Evolutionary conservation across 2,329 filamentous ascomycete genomes (phyloP).

Genomic region (Zymoseptoria passerinii): DNA sequence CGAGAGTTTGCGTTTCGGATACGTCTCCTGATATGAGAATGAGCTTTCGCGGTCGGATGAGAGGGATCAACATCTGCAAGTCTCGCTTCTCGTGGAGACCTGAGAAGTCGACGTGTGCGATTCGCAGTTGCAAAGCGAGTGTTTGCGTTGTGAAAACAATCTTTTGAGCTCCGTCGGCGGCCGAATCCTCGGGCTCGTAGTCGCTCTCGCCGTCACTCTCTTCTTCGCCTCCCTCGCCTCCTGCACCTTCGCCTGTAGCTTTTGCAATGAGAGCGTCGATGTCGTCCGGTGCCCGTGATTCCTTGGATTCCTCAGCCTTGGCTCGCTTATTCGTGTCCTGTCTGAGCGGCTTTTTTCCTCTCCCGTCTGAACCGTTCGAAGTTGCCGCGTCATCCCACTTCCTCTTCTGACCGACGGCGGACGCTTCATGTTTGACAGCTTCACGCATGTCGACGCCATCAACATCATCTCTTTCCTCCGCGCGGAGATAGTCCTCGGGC

Average conservation of each 20-base stretch:
- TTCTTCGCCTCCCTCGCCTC: slow-evolving; percentile 13
- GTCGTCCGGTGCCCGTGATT: slow-evolving; percentile 26
- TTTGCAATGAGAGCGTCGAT: slow-evolving; percentile 29
- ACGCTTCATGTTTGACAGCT: slow-evolving; percentile 41
- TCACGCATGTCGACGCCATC: slow-evolving; percentile 55
- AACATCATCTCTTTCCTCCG: slow-evolving; percentile 77
- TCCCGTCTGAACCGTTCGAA: slow-evolving; percentile 10
- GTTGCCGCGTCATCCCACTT: slow-evolving; percentile 68
- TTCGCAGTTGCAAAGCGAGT: slow-evolving; percentile 61
- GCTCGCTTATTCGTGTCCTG: slow-evolving; percentile 27
- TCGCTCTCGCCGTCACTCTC: slow-evolving; percentile 36
- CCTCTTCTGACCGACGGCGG: slow-evolving; percentile 73
- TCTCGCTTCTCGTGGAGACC: slow-evolving; percentile 90
- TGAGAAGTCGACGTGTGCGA: slow-evolving; percentile 85
- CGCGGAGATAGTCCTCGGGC: slow-evolving; percentile 85
- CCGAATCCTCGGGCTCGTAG: slow-evolving; percentile 44
- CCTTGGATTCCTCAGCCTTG: slow-evolving; percentile 7
- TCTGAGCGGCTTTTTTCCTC: slow-evolving; percentile 54
- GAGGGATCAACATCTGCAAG: slow-evolving; percentile 85
- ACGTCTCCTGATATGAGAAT: slow-evolving; percentile 78
- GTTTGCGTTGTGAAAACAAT: slow-evolving; percentile 56
- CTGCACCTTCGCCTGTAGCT: slow-evolving; percentile 20
- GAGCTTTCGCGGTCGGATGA: slow-evolving; percentile 88
- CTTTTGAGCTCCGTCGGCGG: slow-evolving; percentile 63
- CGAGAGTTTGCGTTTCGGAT: slow-evolving; percentile 70